Evolutionary conservation across 2,329 filamentous ascomycete species (phyloP).

Genomic region (Colletotrichum sp.): DNA sequence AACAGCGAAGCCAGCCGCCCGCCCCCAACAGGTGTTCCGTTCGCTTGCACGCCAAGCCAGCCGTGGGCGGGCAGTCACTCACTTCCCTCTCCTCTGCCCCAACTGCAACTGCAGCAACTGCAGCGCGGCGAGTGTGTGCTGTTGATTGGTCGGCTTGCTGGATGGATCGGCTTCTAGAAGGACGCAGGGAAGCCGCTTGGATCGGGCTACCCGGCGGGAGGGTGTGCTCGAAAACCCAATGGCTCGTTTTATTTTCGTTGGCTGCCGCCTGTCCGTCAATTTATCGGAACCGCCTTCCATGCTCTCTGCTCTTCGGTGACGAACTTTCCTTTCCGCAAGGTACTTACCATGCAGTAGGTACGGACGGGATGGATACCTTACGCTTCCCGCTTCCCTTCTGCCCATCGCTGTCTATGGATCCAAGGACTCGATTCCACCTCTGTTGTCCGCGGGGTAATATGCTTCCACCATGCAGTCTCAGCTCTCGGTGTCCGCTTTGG

Average conservation of each 20-base stretch:
- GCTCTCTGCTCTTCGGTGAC: background rate
- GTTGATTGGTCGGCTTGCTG: background rate
- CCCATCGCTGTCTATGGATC: background rate
- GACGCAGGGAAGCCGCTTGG: background rate
- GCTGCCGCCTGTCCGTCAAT: background rate
- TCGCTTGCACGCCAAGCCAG: background rate
- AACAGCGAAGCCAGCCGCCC: background rate
- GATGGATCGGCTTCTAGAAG: conserved; percentile 5
- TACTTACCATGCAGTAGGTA: too few relatives aligned
- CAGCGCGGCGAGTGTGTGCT: background rate
- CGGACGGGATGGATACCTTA: background rate
- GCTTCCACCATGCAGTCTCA: background rate
- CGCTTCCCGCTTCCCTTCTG: background rate
- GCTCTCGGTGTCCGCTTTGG: background rate
- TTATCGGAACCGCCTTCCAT: background rate
- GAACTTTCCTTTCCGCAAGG: background rate
- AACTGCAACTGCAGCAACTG: background rate
- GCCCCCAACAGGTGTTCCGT: background rate
- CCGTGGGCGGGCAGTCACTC: background rate
- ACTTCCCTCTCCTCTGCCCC: background rate
- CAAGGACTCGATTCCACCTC: background rate
- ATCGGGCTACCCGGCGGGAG: background rate
- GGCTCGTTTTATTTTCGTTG: background rate
- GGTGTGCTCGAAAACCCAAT: background rate
- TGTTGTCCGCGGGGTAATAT: background rate